These are phyloP conservation scores for Penicillium sp. DNA, from an alignment of 2,329 filamentous ascomycete species.

Conservation along the genomic window DNA sequence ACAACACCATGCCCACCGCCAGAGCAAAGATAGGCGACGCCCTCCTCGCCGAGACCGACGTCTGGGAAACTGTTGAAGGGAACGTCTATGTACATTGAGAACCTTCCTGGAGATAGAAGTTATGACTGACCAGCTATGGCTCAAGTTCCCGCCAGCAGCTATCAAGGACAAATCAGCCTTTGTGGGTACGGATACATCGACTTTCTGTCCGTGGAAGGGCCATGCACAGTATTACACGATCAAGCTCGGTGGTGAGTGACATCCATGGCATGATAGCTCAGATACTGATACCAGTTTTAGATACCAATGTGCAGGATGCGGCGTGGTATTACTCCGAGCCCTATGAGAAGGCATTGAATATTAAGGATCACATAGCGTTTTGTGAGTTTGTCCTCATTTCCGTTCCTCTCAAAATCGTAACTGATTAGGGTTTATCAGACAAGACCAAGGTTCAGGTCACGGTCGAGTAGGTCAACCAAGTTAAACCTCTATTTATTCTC, in stretches of 20 bases:
- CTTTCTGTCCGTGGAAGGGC: slow-evolving; percentile 56
- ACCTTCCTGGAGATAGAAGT: too few relatives aligned
- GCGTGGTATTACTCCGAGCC: slow-evolving; percentile 58
- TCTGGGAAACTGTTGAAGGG: slow-evolving; percentile 55
- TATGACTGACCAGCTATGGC: background rate
- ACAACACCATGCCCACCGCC: slow-evolving; percentile 33
- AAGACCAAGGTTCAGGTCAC: slow-evolving; percentile 5
- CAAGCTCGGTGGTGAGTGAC: slow-evolving; percentile 43
- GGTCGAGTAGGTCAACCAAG: background rate
- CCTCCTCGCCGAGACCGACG: slow-evolving; percentile 49
- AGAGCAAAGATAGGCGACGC: slow-evolving; percentile 49
- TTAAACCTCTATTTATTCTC: background rate
- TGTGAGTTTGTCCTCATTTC: slow-evolving; percentile 41
- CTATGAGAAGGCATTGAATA: slow-evolving; percentile 47
- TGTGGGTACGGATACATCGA: slow-evolving; percentile 45
- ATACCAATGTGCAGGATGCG: slow-evolving; percentile 48
- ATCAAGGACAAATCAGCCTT: slow-evolving; percentile 46
- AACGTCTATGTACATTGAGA: slow-evolving; percentile 49
- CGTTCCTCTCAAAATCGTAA: background rate
- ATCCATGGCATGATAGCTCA: background rate
- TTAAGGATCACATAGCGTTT: slow-evolving; percentile 56
- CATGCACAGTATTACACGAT: slow-evolving; percentile 55
- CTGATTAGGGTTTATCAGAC: background rate
- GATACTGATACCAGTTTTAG: slow-evolving; percentile 24
- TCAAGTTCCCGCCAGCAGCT: slow-evolving; percentile 44